Evolutionary conservation across 1,139 yeast genomes (phyloP), one percentile per base, ranked within the genome.

Genomic region (Martiniozyma asiatica): DNA sequence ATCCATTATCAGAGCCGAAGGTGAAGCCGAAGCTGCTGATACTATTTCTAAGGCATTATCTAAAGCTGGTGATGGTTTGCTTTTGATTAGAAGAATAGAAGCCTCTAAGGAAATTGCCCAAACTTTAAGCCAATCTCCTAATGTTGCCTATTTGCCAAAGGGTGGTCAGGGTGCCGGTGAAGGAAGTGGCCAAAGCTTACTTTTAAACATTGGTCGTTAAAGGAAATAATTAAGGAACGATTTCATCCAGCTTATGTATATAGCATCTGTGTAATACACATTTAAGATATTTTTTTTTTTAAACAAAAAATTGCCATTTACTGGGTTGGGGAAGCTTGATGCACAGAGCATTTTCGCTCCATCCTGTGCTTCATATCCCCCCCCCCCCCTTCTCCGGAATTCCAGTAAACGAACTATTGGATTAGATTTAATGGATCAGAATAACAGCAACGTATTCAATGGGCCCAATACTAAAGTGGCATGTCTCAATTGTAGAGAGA

Each of bases 21-120:
- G 98, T 58, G 99, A 92, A 60, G 98, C 98, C 25, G 98, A 92
- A 58, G 84, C 94, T 35, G 99, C 97, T 6, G 98, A 89, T 40
- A 75, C 78, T 37, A 93, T 92, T 41, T 84, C 96, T 28, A 84
- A 77, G 58, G 97, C 98, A 4, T 69, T 92, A 46, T 73, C 77
- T 32, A 85, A 85, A 62, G 89, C 94, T 20, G 98, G 98, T 54
- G 97, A 92, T 51, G 98, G 98, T 44, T 67, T 92, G 47, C 66
- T 92, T 54, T 70, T 82, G 68, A 85, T 89, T 50, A 75, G 98
- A 68, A 72, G 97, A 61, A 73, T 92, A 47, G 98, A 92, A 55
- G 97, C 98, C 2, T 81, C 95, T 24, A 85, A 82, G 62, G 96
- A 85, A 42, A 89, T 92, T 55, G 98, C 99, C 6, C 62, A 66